A percentile compares a stretch with the other conserved stretches of the same genome.
These are phyloP conservation scores for Phyllosticta citrichinensis DNA, from an alignment of 2,329 filamentous ascomycete species.

Conservation along the genomic window DNA sequence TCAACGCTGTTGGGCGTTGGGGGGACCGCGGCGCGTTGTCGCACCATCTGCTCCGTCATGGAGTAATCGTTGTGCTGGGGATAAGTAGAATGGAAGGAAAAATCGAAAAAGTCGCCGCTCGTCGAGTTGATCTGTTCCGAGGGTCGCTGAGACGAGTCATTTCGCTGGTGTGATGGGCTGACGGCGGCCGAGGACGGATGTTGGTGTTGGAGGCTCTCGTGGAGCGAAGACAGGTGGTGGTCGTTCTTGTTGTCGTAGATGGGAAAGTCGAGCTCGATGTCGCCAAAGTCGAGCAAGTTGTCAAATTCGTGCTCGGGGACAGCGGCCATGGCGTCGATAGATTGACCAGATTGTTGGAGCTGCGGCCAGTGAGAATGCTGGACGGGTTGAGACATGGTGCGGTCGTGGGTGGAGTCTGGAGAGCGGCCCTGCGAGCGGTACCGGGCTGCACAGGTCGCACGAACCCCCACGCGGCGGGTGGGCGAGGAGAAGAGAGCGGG, in stretches of 20 bases:
- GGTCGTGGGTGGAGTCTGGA: background rate
- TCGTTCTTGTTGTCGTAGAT: conserved; percentile 17
- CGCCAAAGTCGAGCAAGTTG: conserved; percentile 33
- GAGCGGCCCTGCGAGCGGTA: background rate
- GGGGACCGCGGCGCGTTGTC: conserved; percentile 41
- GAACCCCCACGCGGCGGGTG: conserved; percentile 5
- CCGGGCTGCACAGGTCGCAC: conserved; percentile 4
- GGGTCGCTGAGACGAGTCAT: conserved; percentile 16
- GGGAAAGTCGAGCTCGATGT: conserved; percentile 23
- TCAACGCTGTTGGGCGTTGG: conserved; percentile 76
- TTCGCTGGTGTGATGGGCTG: conserved; percentile 24
- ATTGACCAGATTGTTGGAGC: conserved; percentile 12
- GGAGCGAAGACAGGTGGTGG: conserved; percentile 23
- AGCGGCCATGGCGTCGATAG: conserved; percentile 32
- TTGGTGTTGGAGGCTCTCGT: conserved; percentile 18
- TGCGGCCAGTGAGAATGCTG: conserved; percentile 32
- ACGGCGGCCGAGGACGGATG: conserved; percentile 13
- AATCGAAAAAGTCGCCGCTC: conserved; percentile 25
- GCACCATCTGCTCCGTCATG: conserved; percentile 12
- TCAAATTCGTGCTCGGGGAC: conserved; percentile 32
- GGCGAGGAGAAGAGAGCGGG: background rate
- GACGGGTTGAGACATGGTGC: conserved; percentile 11
- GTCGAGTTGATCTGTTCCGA: conserved; percentile 17
- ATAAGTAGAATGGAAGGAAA: conserved; percentile 3
- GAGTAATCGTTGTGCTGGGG: conserved; percentile 8